These are phyloP conservation scores for Colletotrichum orbiculare DNA, from an alignment of 2,329 filamentous ascomycete species.

Conservation along the genomic window DNA sequence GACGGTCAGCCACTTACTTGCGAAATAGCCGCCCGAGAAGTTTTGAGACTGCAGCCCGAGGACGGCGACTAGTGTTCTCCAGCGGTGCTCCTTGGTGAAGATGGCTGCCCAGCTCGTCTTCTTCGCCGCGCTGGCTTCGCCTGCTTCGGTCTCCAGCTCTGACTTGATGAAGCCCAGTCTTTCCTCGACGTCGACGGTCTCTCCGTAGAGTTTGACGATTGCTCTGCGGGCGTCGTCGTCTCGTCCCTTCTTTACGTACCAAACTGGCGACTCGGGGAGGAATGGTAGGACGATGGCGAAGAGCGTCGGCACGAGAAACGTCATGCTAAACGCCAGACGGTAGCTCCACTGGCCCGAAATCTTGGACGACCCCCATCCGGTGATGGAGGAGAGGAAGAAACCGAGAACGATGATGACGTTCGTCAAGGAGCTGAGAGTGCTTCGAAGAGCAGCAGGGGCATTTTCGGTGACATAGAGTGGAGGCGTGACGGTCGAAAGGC, in stretches of 20 bases:
- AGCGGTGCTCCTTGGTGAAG: constrained; percentile 44
- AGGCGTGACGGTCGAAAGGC: constrained; percentile 43
- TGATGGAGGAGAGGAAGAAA: constrained; percentile 45
- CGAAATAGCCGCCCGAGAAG: constrained; percentile 46
- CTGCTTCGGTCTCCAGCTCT: constrained; percentile 41
- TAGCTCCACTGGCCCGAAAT: constrained; percentile 43
- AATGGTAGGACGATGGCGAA: constrained; percentile 42
- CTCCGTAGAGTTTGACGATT: constrained; percentile 41
- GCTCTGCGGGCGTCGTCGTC: constrained; percentile 44
- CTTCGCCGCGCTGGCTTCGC: constrained; percentile 40
- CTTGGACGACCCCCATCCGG: constrained; percentile 42
- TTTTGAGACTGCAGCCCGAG: constrained; percentile 43
- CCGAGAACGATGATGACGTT: constrained; percentile 45
- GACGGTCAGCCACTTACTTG: constrained; percentile 38
- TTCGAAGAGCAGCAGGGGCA: constrained; percentile 42
- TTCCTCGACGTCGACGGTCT: constrained; percentile 39
- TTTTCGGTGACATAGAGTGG: constrained; percentile 45
- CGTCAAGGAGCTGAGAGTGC: constrained; percentile 42
- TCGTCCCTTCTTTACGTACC: constrained; percentile 43
- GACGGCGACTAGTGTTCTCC: constrained; percentile 41
- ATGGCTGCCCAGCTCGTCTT: constrained; percentile 45
- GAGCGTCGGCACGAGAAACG: constrained; percentile 42
- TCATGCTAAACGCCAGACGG: constrained; percentile 43
- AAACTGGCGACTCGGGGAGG: constrained; percentile 43
- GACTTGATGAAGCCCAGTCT: constrained; percentile 42